Conservation (phyloP, 768 basidiomycete genomes). For the Hericium rajendrae region DNA sequence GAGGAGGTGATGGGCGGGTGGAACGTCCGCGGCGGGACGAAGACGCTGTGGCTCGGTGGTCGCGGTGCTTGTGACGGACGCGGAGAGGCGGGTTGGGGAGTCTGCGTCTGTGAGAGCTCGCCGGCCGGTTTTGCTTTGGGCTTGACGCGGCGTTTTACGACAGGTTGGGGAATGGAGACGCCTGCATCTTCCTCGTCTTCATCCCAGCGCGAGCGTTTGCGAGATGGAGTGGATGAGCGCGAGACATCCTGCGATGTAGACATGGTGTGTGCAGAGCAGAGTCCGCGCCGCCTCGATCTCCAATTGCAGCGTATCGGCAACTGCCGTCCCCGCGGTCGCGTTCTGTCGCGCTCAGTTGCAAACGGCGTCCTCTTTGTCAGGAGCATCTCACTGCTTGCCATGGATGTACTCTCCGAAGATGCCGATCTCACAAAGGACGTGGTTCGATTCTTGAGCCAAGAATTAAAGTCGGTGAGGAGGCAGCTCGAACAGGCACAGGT, state of each 20-base stretch:
- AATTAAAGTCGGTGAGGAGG: too few species aligned
- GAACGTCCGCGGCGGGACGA: constrained; percentile 63
- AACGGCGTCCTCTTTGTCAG: too few species aligned
- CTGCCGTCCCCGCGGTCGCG: background rate
- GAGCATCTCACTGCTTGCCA: too few species aligned
- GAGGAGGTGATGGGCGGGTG: constrained; percentile 81
- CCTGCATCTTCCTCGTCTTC: constrained; percentile 36
- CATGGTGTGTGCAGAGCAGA: background rate
- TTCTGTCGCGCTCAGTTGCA: too few species aligned
- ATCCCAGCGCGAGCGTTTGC: constrained; percentile 75
- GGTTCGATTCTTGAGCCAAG: too few species aligned
- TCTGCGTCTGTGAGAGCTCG: constrained; percentile 19
- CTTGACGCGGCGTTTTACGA: constrained; percentile 48
- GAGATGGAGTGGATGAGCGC: constrained; percentile 36
- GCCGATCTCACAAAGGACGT: too few species aligned
- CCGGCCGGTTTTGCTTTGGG: constrained; percentile 13
- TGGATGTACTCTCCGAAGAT: too few species aligned
- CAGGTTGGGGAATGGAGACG: constrained; percentile 27
- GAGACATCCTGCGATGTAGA: background rate
- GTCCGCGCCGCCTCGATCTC: background rate
- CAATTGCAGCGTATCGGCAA: background rate
- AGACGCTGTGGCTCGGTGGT: constrained; percentile 40
- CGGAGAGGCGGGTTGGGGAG: constrained; percentile 9
- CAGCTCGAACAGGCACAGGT: too few species aligned
- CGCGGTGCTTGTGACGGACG: constrained; percentile 10